Base-by-base conservation (phyloP, 23 red algal genomes). In the Gracilaria domingensis region DNA sequence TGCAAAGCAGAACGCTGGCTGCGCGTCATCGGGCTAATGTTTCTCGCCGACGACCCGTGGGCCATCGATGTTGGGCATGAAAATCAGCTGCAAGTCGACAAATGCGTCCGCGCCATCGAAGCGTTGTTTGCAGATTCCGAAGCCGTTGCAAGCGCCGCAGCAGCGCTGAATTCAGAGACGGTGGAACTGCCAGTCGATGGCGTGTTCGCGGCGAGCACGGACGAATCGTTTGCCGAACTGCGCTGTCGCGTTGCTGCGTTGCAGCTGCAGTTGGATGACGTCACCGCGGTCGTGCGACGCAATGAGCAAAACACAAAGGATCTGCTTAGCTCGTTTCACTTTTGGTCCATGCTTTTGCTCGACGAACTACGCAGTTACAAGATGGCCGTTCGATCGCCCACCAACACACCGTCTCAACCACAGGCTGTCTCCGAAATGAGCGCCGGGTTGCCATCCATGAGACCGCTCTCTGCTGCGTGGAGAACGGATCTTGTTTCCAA, bases 261-360 rank as follows among this genome's bases (percentile, higher is more conserved):
- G 36, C 87, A 90, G 40, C 60, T 90, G 53, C 87, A 90, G 29
- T 35, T 90, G 16, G 87, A 90, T 49, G 87, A 90, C 58, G 87
- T 90, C 29, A 90, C 87, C 8, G 73, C 87, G 37, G 76, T 90
- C 25, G 87, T 90, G n/a, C 87, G 87, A 28, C 71, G 74, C 26
- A 90, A 90, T 81, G 87, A 90, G 36, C 76, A 81, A 42, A 90
- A 81, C 74, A 80, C 87, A 25, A 90, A 81, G 36, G 87, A 90
- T 32, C 40, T 90, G 32, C 44, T 90, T 12, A 77, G 66, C 37
- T 90, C 87, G 34, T 90, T 90, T 80, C 87, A 90, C 57, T 90
- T 90, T 56, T 90, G 87, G 87, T 90, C 87, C 1, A n/a, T 90
- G 87, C 72, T 90, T 17, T 60, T 90, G 35, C 74, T 90, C 36